Percentiles rank a stretch among this genome's conserved stretches.
These are phyloP conservation scores for Russula dissimulans DNA, from an alignment of 768 basidiomycete species.

Conservation along the genomic window DNA sequence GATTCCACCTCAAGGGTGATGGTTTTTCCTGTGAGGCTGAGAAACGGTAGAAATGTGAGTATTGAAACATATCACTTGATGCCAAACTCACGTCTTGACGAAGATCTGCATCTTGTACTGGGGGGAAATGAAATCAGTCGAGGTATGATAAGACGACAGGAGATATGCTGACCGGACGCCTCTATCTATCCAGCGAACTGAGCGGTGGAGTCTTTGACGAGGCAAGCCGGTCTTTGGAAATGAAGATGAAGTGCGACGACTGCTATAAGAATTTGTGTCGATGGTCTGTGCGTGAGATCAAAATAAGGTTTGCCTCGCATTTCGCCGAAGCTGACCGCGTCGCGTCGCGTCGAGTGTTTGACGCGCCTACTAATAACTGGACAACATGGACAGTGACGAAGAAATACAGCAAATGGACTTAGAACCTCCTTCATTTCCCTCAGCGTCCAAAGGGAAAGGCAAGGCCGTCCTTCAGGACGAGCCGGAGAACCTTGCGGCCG, in stretches of 20 bases:
- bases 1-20: constrained; percentile 98
- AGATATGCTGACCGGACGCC: constrained; percentile 40
- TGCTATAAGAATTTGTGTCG: constrained; percentile 23
- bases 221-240: constrained; percentile 42
- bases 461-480: constrained; percentile 41
- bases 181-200: constrained; percentile 81
- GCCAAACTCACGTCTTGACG: constrained; percentile 78
- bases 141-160: neutral
- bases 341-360: neutral
- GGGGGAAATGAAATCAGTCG: constrained; percentile 3
- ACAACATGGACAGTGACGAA: constrained; percentile 49
- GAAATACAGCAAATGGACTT: constrained; percentile 42
- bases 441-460: constrained; percentile 58
- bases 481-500: constrained; percentile 21
- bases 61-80: neutral
- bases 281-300: constrained; percentile 37
- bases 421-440: constrained; percentile 12
- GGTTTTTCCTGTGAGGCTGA: constrained; percentile 95
- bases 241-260: constrained; percentile 20
- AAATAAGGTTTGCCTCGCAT: constrained; percentile 23
- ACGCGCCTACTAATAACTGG: neutral
- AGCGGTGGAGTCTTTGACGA: constrained; percentile 93
- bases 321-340: neutral
- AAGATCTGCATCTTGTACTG: constrained; percentile 83
- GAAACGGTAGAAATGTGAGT: constrained; percentile 9